Base-by-base conservation (phyloP, 495 filamentous ascomycete species). In the Hyaloscypha hepaticicola region DNA sequence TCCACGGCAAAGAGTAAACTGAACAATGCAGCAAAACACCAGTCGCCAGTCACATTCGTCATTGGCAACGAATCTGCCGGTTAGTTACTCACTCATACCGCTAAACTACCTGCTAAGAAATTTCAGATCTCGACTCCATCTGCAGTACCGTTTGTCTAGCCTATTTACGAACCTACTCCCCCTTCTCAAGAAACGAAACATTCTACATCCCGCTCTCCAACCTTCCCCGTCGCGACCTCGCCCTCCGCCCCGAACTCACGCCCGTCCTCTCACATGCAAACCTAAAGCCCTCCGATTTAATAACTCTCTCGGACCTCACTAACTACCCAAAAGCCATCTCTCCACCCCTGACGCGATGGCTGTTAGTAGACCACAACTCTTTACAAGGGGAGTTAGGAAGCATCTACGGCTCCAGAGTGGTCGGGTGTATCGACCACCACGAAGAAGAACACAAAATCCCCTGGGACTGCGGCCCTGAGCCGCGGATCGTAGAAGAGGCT, bases 341-440 rank as follows among this genome's bases (percentile, higher is more conserved):
- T 61, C 56, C 6, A 66, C 78, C 5, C 69, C 69, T 75, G 45
- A 82, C 82, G 22, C 76, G 73, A 34, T 88, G 85, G 83, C 74
- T 91, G 1, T 80, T 99, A 14, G 92, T 99, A 1, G 95, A 99
- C 76, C 96, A 97, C 83, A 98, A 98, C 71, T 85, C 80, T 3
- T 77, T 93, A 21, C 86, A 88, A 14, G 85, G 87, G 0, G 66
- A 73, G 4, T 72, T 88, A 9, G 73, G 74, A 21, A 57, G 58
- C 19, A n/a, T 51, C 5, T 72, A 70, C 56, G 49, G 58, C 2
- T 45, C 7, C 4, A 38, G 55, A 2, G 81, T 94, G 0, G 70
- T 83, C 7, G 95, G 89, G n/a, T 91, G 90, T 62, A 88, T 99
- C 51, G 95, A 99, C 73, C 95, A 99, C 75, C 96, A 98, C 72